phyloP scores from a whole-genome alignment of 2,329 filamentous ascomycete genomes.

The Ceratocystis eucalypticola region DNA sequence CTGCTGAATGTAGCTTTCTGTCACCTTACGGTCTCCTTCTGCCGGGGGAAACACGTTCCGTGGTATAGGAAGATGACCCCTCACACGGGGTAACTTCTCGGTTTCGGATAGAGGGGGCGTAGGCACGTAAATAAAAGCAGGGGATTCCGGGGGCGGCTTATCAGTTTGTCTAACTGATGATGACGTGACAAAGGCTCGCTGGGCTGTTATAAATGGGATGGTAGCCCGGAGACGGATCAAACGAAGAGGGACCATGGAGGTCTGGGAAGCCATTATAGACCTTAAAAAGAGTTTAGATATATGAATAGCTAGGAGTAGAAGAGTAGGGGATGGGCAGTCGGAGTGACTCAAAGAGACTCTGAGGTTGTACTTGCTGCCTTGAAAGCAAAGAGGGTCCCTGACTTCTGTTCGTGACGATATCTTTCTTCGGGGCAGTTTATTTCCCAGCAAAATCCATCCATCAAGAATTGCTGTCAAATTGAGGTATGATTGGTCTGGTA shows the following conservation, averaged over 20 bases:
- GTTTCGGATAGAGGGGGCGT: slow-evolving; percentile 54
- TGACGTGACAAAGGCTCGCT: not conserved
- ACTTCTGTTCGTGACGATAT: not conserved
- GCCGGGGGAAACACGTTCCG: slow-evolving; percentile 58
- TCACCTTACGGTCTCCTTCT: slow-evolving; percentile 47
- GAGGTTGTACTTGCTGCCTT: not conserved
- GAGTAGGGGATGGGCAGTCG: not conserved
- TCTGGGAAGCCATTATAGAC: slow-evolving; percentile 7
- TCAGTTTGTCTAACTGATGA: slow-evolving; percentile 24
- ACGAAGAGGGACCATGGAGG: not conserved
- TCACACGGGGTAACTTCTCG: slow-evolving; percentile 36
- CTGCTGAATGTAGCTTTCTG: slow-evolving; percentile 44
- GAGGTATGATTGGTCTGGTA: slow-evolving; percentile 8
- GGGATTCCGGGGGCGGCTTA: slow-evolving; percentile 64
- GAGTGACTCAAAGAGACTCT: not conserved
- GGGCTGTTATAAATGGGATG: not conserved
- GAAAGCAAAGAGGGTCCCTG: not conserved
- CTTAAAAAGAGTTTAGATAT: not conserved
- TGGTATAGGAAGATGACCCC: slow-evolving; percentile 72
- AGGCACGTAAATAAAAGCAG: slow-evolving; percentile 73
- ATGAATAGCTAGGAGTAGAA: not conserved
- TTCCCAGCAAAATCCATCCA: slow-evolving; percentile 2
- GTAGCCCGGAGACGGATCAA: not conserved
- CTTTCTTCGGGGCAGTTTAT: not conserved
- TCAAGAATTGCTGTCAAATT: not conserved